Evolutionary conservation across 257 asterid genomes (phyloP), one percentile per base, ranked within the genome.

Genomic region (Solanum rostratum): DNA sequence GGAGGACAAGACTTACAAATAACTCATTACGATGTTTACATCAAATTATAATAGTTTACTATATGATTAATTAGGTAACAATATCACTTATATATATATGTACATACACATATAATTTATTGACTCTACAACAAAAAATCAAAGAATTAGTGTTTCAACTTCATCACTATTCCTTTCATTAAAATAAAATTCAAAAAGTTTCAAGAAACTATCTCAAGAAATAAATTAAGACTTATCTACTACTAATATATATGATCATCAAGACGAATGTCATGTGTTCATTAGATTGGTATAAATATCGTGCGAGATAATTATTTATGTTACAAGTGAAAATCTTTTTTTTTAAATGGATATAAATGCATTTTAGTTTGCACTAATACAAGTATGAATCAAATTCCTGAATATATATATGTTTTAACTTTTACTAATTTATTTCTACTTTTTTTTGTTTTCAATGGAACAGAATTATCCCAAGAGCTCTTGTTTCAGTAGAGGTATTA

Each of bases 381-480:
- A 71, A 41, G 20, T 11, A 39, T 43, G 79, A 10, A 41, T 29
- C 79, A 70, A 71, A 41, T 12, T 70, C 43, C 39, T 45, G 9
- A 22, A 73, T 13, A 22, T 6, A 73, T 73, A 22, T 73, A 3
- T n/a, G n/a, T n/a, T n/a, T 73, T 45, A 7, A 7, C 57, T 22
- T 24, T 62, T 24, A 24, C 27, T 14, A 62, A 5, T 27, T 24
- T 3, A 22, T 27, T 7, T 53, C 7, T 8, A n/a, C 1, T 0
- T 16, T 43, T 70, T 39, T 52, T 24, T 70, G 39, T 55, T 81
- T 59, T 80, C 33, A 79, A 74, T 84, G 84, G 65, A 84, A 46
- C 70, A 92, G 95, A 85, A 91, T 92, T 41, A 92, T 92, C 84
- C 94, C 94, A 84, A 90, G 88, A 83, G 94, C 95, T 84, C 93